Evolutionary conservation across 306 rosid species (phyloP), one percentile per base, ranked within the genome.

Genomic region (Pterocarpus santalinus): DNA sequence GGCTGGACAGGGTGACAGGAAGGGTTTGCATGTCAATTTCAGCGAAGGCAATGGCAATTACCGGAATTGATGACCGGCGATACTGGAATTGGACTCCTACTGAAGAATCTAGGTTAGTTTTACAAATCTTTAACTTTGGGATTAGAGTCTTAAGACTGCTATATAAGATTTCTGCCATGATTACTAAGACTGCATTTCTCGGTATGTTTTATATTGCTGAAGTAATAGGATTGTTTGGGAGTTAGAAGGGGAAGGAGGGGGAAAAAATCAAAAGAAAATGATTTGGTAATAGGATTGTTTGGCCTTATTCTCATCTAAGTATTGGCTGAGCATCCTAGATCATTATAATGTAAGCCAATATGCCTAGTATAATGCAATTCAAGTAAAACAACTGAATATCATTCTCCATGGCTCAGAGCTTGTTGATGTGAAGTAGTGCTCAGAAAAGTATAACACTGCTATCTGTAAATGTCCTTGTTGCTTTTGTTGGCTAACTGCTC

Each of bases 71-170:
- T 39, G 89, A 88, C 43, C 77, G 98, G 52, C 89, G 98, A 79
- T 94, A 94, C 84, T 94, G 98, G 98, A 94, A 84, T 74, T 94
- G 97, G 98, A 47, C 89, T 87, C 89, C 93, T n/a, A 94, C 98
- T 11, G 96, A 94, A 79, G 98, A 94, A 80, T 94, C 98, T 53
- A 91, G 98, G 98, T 92, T 64, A 77, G 87, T 36, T 38, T 65
- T 15, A 55, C 61, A n/a, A 55, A 16, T 55, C 61, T 55, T 55
- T 55, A 4, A 55, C 28, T 16, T 55, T 55, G 28, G 5, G 61
- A 55, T 55, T 16, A 16, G 61, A 55, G 8, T 30, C 61, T 55
- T 55, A 55, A 55, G 28, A 55, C 12, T 55, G 30, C 28, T n/a
- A 30, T 6, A 5, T 55, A 16, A 16, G 28, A 6, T 16, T 55